These are phyloP conservation scores for Onygenales sp. DNA, from an alignment of 2,329 filamentous ascomycete genomes.

Conservation along the genomic window DNA sequence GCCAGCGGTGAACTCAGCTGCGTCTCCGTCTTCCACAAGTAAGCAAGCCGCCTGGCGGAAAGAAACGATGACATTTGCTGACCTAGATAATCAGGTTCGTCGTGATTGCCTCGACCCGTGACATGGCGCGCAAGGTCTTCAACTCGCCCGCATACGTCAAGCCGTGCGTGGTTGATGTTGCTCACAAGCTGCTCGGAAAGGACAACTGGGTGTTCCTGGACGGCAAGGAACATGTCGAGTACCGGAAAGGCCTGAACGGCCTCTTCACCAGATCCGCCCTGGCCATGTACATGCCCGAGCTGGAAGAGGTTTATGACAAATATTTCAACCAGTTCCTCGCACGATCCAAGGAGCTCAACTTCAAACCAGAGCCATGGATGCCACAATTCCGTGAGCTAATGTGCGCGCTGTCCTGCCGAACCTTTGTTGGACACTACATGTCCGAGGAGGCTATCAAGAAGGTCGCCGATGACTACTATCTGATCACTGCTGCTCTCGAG, in stretches of 20 bases:
- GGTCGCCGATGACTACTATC: constrained; percentile 93
- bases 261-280: constrained; percentile 89
- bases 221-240: constrained; percentile 89
- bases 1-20: constrained; percentile 83
- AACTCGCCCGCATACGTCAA: constrained; percentile 89
- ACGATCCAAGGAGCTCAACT: constrained; percentile 60
- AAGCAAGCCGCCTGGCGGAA: constrained; percentile 24
- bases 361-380: constrained; percentile 81
- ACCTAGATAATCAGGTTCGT: constrained; percentile 64
- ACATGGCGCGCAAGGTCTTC: constrained; percentile 93
- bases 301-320: constrained; percentile 81
- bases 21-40: constrained; percentile 99
- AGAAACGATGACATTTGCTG: background rate
- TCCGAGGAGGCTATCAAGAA: constrained; percentile 82
- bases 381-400: constrained; percentile 85
- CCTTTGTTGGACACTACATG: constrained; percentile 96
- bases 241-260: constrained; percentile 90
- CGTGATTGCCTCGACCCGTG: constrained; percentile 87
- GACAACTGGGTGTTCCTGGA: constrained; percentile 98
- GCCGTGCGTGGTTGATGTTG: constrained; percentile 90
- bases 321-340: constrained; percentile 75
- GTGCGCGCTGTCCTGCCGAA: constrained; percentile 88
- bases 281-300: constrained; percentile 77
- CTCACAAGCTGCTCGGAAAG: constrained; percentile 82
- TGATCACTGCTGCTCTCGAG: constrained; percentile 90